These are phyloP conservation scores for Acorus calamus DNA, from an alignment of 106 monocot species.

Conservation along the genomic window DNA sequence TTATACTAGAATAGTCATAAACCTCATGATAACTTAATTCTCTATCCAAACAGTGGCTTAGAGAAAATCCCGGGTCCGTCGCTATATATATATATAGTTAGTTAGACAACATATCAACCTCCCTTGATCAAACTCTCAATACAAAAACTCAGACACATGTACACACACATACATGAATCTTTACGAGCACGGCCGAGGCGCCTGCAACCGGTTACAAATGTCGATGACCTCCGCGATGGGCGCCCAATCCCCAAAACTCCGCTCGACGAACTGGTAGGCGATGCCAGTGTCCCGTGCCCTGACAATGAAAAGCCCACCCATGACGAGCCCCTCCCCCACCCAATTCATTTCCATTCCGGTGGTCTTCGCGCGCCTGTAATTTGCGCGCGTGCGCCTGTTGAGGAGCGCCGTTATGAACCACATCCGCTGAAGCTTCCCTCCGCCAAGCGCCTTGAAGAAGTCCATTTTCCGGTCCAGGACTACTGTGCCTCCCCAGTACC, in stretches of 20 bases:
- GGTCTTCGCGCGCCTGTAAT: constrained; percentile 20
- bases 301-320: constrained; percentile 23
- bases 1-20: too few relatives aligned
- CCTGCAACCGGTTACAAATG: constrained; percentile 31
- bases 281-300: constrained; percentile 20
- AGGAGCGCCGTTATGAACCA: constrained; percentile 24
- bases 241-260: constrained; percentile 47
- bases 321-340: constrained; percentile 18
- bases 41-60: too few relatives aligned
- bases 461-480: constrained; percentile 23
- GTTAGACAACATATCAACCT: too few relatives aligned
- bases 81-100: too few relatives aligned
- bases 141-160: too few relatives aligned
- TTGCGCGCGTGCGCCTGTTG: constrained; percentile 14
- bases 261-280: constrained; percentile 37
- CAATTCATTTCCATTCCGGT: constrained; percentile 13
- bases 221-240: constrained; percentile 38
- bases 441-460: constrained; percentile 36
- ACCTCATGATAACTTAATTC: too few relatives aligned
- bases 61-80: too few relatives aligned
- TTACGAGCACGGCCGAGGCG: background rate
- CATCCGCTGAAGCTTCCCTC: constrained; percentile 17
- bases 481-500: constrained; percentile 30
- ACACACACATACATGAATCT: too few relatives aligned
- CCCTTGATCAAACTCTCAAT: too few relatives aligned